These are phyloP conservation scores for Rosellinia necatrix DNA, from an alignment of 2,329 filamentous ascomycete species.

Conservation along the genomic window DNA sequence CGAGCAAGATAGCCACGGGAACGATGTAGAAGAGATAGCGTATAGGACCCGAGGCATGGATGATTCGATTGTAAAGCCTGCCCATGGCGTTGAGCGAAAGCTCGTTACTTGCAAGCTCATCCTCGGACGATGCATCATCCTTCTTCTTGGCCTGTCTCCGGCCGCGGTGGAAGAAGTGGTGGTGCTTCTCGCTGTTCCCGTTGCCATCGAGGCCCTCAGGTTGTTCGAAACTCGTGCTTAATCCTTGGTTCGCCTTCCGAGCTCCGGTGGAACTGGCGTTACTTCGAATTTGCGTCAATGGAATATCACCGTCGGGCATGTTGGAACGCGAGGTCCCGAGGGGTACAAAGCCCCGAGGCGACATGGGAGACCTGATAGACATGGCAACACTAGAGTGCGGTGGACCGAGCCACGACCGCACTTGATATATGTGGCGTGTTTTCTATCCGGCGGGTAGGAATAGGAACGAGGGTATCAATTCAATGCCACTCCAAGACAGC, in stretches of 20 bases:
- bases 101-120: slow-evolving; percentile 55
- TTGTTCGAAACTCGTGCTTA: slow-evolving; percentile 40
- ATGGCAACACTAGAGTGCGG: slow-evolving; percentile 24
- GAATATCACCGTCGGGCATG: slow-evolving; percentile 34
- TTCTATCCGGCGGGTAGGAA: background rate
- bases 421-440: background rate
- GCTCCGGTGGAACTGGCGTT: slow-evolving; percentile 59
- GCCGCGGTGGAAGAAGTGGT: slow-evolving; percentile 51
- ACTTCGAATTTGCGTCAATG: slow-evolving; percentile 54
- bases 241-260: slow-evolving; percentile 50
- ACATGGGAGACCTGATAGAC: slow-evolving; percentile 39
- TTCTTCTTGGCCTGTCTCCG: slow-evolving; percentile 54
- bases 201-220: slow-evolving; percentile 36
- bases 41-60: slow-evolving; percentile 66
- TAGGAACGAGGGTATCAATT: slow-evolving; percentile 16
- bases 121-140: slow-evolving; percentile 46
- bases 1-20: slow-evolving; percentile 65
- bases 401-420: background rate
- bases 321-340: slow-evolving; percentile 33
- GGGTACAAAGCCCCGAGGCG: slow-evolving; percentile 39
- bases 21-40: slow-evolving; percentile 71
- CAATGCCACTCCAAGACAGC: slow-evolving; percentile 32
- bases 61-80: slow-evolving; percentile 65
- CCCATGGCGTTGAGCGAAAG: slow-evolving; percentile 68
- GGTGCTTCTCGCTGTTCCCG: slow-evolving; percentile 52